A percentile compares a stretch with the other conserved stretches of the same genome.
Evolutionary conservation across 2,329 filamentous ascomycete genomes (phyloP).

Genomic region (Penicillium sp.): DNA sequence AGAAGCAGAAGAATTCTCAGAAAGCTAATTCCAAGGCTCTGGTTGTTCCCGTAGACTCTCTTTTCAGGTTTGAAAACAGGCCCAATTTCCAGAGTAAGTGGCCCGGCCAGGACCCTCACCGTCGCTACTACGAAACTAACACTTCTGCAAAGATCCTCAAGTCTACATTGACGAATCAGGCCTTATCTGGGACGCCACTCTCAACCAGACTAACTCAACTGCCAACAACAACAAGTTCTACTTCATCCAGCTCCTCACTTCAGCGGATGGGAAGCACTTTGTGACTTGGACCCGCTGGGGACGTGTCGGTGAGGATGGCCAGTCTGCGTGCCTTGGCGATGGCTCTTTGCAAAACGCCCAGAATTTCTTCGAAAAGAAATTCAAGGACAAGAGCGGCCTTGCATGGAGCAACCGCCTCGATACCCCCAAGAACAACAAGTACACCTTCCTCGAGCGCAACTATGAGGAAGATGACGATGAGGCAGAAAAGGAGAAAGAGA

Average conservation of each 20-base stretch:
- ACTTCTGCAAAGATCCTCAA: slow-evolving; percentile 2
- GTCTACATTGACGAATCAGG: slow-evolving; percentile 69
- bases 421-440: slow-evolving; percentile 59
- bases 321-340: slow-evolving; percentile 44
- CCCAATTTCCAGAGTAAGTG: neutral
- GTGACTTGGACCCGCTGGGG: slow-evolving; percentile 79
- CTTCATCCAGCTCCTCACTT: slow-evolving; percentile 63
- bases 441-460: slow-evolving; percentile 77
- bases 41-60: slow-evolving; percentile 53
- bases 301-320: slow-evolving; percentile 63
- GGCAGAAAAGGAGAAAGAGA: slow-evolving; percentile 45
- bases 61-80: slow-evolving; percentile 8
- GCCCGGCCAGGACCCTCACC: neutral
- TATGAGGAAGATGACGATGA: slow-evolving; percentile 68
- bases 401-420: slow-evolving; percentile 51
- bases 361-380: slow-evolving; percentile 55
- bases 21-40: slow-evolving; percentile 45
- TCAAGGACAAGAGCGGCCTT: slow-evolving; percentile 58
- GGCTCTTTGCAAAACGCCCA: slow-evolving; percentile 44
- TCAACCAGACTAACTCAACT: slow-evolving; percentile 74
- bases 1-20: slow-evolving; percentile 49
- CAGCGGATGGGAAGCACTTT: slow-evolving; percentile 40
- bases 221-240: slow-evolving; percentile 86
- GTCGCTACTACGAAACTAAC: neutral
- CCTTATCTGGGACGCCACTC: slow-evolving; percentile 73